Evolutionary conservation across 1,284 basidiomycete species (phyloP).

Genomic region (Ceratobasidium sp.): DNA sequence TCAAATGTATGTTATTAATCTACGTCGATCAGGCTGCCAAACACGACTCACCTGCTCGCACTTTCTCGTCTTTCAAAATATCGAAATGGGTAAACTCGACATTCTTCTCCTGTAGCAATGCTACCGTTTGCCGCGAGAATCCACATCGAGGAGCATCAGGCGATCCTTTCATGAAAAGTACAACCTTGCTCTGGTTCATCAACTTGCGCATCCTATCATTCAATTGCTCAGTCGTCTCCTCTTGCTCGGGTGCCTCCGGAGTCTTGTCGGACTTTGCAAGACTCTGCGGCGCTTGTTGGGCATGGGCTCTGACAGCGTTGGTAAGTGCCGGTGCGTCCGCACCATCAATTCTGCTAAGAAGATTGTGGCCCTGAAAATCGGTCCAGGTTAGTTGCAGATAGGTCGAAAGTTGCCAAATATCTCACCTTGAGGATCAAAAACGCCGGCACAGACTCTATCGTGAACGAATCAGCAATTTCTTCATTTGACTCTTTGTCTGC

Average conservation of each 20-base stretch:
- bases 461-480: conserved; percentile 94
- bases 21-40: background rate
- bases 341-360: conserved; percentile 82
- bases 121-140: conserved; percentile 75
- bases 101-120: conserved; percentile 64
- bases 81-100: conserved; percentile 76
- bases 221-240: conserved; percentile 74
- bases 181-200: conserved; percentile 71
- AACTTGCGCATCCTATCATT: conserved; percentile 65
- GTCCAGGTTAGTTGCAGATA: conserved; percentile 5
- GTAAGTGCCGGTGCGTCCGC: conserved; percentile 80
- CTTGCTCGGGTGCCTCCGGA: conserved; percentile 48
- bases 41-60: conserved; percentile 61
- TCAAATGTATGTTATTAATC: background rate
- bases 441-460: conserved; percentile 88
- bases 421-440: conserved; percentile 82
- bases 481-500: conserved; percentile 77
- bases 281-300: conserved; percentile 53
- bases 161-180: conserved; percentile 98
- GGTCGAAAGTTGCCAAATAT: conserved; percentile 45
- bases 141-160: conserved; percentile 88
- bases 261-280: conserved; percentile 52
- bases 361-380: conserved; percentile 78
- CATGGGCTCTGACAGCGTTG: conserved; percentile 67
- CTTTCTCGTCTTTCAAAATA: conserved; percentile 73